Evolutionary conservation across 495 filamentous ascomycete species (phyloP), one percentile per base, ranked within the genome.

Genomic region (Hyaloscypha variabilis): DNA sequence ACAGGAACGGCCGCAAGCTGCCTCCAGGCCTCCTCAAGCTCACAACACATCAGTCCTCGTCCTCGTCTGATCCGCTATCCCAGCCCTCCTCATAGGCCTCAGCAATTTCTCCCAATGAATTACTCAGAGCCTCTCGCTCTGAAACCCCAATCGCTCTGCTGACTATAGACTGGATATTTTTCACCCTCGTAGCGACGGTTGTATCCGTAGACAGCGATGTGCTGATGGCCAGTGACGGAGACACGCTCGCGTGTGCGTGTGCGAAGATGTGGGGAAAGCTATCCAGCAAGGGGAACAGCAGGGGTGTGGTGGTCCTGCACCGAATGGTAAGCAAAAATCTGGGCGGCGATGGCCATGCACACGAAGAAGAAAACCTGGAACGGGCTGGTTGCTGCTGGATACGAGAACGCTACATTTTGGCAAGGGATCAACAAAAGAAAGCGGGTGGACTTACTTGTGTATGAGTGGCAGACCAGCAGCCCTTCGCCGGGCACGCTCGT

Each of bases 51-150:
- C 70, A 89, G 66, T 94, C 93, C 67, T 93, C 90, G 42, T 90
- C 92, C 13, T 88, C 87, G 55, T 96, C 93, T 55, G 87, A 90
- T 61, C 88, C 93, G 76, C 91, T 94, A 42, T 87, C 85, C 92
- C 93, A 98, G 1, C 93, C 94, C 58, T 94, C 91, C 71, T 92
- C 88, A 72, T 96, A 98, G 64, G 88, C 88, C 72, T 97, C 94
- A 13, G 89, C 87, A 63, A 97, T 89, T 69, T 91, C 90, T 52
- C 88, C 88, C 29, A 99, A 79, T n/a, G 91, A 89, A 69, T 97
- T 94, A 6, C 86, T 83, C 36, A 99, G 81, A 14, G 80, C 81
- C 77, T 99, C 95, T 13, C 90, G 84, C 68, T 97, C 94, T 64
- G 93, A 90, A 8, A 97, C 70, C 3, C 82, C 81, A 29, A 92